Evolutionary conservation across 1,139 yeast species (phyloP), one percentile per base, ranked within the genome.

Genomic region (Candida dubliniensis): DNA sequence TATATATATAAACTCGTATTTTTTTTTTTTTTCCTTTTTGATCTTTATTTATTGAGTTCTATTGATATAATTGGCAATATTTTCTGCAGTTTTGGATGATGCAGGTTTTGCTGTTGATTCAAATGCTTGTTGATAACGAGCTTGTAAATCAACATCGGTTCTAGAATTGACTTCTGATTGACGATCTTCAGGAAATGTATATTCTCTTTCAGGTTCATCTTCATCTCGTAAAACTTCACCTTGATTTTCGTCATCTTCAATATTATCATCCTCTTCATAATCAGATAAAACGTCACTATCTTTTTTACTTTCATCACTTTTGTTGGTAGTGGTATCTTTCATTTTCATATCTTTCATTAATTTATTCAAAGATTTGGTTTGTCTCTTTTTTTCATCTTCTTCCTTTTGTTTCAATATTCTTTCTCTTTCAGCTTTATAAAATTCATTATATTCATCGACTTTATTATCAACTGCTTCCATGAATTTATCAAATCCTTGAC

Each of bases 401-500:
- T 86, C 89, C 59, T 89, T 87, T 54, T 87, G 81, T 61, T 84
- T 80, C 48, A 87, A 61, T 24, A 93, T 81, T 55, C 87, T 74
- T 46, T 93, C 97, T 56, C 97, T 79, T 66, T 95, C 99, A 2
- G 85, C 82, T 58, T 82, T 82, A 62, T 93, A 95, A 58, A 74
- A 91, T 47, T 82, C 81, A 49, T 90, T 82, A 65, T 86, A 95
- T 65, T 95, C 99, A 32, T 84, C 89, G 34, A 86, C 91, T 65
- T 95, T 95, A 51, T 79, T 78, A 55, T 88, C 96, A 3, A 95
- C 95, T 0, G 90, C 87, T 13, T 69, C 74, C 61, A 91, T 62
- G 59, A 95, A 93, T 31, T 89, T 96, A 59, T 90, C 96, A 61
- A 95, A 87, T 0, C 99, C 99, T 3, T 77, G 84, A 12, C 99